A percentile compares a stretch with the other conserved stretches of the same genome.
phyloP scores from a whole-genome alignment of 1,284 basidiomycete species.

The Termitomyces sp. region DNA sequence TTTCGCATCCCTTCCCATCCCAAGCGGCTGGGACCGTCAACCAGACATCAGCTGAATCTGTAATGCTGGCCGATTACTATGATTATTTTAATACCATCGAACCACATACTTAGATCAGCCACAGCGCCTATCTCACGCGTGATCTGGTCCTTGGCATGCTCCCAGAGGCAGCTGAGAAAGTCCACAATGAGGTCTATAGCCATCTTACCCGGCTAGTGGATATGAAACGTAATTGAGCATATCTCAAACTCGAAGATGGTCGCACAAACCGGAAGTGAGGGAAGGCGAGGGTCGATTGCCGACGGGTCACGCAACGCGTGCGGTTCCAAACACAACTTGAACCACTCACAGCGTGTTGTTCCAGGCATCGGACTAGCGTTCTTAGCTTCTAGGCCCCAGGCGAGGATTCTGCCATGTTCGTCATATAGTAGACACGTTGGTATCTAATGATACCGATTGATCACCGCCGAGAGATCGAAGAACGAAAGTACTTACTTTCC shows the following conservation, averaged over 20 bases:
- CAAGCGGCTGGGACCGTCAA: slow-evolving; percentile 82
- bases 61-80: slow-evolving; percentile 3
- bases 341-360: slow-evolving; percentile 68
- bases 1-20: slow-evolving; percentile 74
- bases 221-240: slow-evolving; percentile 8
- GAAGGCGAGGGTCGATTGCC: slow-evolving; percentile 65
- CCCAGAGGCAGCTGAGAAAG: slow-evolving; percentile 76
- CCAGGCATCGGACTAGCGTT: slow-evolving; percentile 64
- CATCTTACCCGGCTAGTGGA: slow-evolving; percentile 59
- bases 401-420: slow-evolving; percentile 59
- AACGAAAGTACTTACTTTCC: slow-evolving; percentile 43
- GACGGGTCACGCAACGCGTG: slow-evolving; percentile 65
- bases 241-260: slow-evolving; percentile 2
- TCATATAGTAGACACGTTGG: slow-evolving; percentile 78
- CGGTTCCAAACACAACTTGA: slow-evolving; percentile 81
- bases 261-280: slow-evolving; percentile 63
- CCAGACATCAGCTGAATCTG: slow-evolving; percentile 76
- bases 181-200: slow-evolving; percentile 74
- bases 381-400: slow-evolving; percentile 80
- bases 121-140: slow-evolving; percentile 77
- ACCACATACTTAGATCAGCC: slow-evolving; percentile 65
- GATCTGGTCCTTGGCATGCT: slow-evolving; percentile 79
- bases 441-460: slow-evolving; percentile 30
- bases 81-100: slow-evolving; percentile 1
- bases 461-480: background rate